phyloP scores from a whole-genome alignment of 2,329 filamentous ascomycete genomes.

The Coniochaeta prunicola region DNA sequence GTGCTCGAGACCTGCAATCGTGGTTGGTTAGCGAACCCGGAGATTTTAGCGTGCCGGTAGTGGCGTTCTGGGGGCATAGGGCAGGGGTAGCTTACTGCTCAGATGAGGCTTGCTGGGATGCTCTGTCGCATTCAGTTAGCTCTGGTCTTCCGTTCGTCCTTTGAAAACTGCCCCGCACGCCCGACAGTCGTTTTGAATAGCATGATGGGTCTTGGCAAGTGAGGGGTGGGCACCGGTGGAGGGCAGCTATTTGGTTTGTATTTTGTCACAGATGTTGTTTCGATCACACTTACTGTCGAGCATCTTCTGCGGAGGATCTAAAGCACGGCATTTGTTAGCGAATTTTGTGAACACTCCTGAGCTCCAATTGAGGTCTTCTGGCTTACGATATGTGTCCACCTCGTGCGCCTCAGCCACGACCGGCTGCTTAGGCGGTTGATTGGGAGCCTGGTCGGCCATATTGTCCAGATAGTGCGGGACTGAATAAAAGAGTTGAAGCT shows the following conservation, averaged over 20 bases:
- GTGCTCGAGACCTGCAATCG: constrained; percentile 49
- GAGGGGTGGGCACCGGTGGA: neutral
- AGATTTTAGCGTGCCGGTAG: constrained; percentile 1
- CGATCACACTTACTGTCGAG: constrained; percentile 51
- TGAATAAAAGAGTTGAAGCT: neutral
- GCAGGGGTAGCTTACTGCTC: constrained; percentile 39
- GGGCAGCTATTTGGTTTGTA: neutral
- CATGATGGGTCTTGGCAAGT: neutral
- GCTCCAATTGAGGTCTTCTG: constrained; percentile 4
- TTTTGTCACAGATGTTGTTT: neutral
- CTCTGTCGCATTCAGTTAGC: constrained; percentile 42
- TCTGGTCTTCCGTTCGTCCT: constrained; percentile 4
- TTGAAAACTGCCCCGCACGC: constrained; percentile 11
- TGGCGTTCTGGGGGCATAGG: constrained; percentile 4
- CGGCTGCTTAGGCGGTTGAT: constrained; percentile 37
- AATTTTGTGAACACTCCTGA: neutral
- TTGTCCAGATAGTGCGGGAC: constrained; percentile 8
- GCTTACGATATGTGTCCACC: constrained; percentile 66
- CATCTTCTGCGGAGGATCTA: constrained; percentile 61
- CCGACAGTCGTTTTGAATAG: neutral
- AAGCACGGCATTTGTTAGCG: constrained; percentile 4
- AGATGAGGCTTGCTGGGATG: constrained; percentile 65
- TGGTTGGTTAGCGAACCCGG: neutral
- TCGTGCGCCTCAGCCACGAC: constrained; percentile 70
- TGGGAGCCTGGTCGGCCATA: constrained; percentile 40